These are phyloP conservation scores for Aphanomyces stellatus DNA, from an alignment of 352 stramenopile species.

Conservation along the genomic window DNA sequence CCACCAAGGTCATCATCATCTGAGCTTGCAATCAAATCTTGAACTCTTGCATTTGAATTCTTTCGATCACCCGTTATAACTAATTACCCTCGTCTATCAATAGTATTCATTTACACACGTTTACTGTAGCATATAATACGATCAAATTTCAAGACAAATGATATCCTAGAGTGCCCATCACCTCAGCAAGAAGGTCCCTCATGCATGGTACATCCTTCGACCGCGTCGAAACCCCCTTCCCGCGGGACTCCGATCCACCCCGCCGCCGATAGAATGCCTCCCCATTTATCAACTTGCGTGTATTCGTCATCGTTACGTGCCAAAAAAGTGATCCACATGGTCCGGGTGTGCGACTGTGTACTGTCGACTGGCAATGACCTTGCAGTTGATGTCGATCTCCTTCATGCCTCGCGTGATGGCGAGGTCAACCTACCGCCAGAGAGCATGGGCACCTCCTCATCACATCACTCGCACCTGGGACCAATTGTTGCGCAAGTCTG, in stretches of 20 bases:
- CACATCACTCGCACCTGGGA: constrained; percentile 32
- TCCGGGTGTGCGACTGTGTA: background rate
- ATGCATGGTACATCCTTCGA: no score
- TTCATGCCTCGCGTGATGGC: constrained; percentile 20
- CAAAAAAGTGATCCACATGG: background rate
- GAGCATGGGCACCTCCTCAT: background rate
- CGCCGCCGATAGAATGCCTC: no score
- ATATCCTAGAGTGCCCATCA: no score
- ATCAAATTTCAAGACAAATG: no score
- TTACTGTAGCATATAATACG: background rate
- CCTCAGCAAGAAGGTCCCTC: no score
- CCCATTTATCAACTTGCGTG: no score
- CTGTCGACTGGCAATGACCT: constrained; percentile 1
- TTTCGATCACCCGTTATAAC: background rate
- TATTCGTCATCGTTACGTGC: no score
- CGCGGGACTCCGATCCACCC: no score
- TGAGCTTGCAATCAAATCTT: no score
- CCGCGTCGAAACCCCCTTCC: no score
- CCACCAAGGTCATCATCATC: background rate
- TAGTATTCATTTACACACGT: background rate
- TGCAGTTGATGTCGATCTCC: constrained; percentile 5
- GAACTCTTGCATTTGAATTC: no score
- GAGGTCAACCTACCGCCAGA: constrained; percentile 1
- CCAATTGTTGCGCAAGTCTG: constrained; percentile 80
- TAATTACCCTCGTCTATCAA: no score